Evolutionary conservation across 257 asterid species (phyloP).

Genomic region (Plantago elongata): DNA sequence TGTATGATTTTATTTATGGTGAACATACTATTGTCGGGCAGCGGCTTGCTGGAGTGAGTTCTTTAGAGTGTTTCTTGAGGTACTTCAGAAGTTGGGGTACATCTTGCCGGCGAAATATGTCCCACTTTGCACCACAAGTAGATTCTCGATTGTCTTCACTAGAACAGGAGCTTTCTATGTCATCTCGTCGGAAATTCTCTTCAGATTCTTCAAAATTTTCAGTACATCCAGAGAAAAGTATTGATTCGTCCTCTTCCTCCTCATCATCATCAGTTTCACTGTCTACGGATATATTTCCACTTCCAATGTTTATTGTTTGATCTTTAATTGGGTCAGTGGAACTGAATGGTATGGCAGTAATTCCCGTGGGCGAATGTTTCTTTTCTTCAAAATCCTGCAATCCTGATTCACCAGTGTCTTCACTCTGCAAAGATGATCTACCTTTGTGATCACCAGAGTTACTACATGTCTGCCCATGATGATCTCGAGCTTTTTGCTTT

Average conservation of each 20-base stretch:
- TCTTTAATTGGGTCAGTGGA: slow-evolving; percentile 41
- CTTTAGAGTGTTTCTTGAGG: slow-evolving; percentile 63
- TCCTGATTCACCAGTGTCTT: slow-evolving; percentile 68
- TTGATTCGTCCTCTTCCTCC: too few species aligned
- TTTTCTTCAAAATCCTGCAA: slow-evolving; percentile 56
- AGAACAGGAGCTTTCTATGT: slow-evolving; percentile 42
- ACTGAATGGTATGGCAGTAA: slow-evolving; percentile 44
- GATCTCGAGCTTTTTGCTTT: slow-evolving; percentile 38
- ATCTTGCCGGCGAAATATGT: slow-evolving; percentile 75
- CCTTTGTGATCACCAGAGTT: slow-evolving; percentile 60
- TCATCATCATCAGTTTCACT: slow-evolving; percentile 68
- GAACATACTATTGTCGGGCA: slow-evolving; percentile 48
- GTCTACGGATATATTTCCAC: slow-evolving; percentile 44
- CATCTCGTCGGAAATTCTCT: slow-evolving; percentile 49
- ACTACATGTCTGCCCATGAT: slow-evolving; percentile 40
- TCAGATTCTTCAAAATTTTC: slow-evolving; percentile 63
- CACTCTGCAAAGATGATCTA: slow-evolving; percentile 69
- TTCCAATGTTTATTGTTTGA: slow-evolving; percentile 28
- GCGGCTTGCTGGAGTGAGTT: slow-evolving; percentile 48
- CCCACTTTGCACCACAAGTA: slow-evolving; percentile 89
- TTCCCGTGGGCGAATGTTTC: slow-evolving; percentile 40
- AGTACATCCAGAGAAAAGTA: slow-evolving; percentile 61
- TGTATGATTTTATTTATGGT: slow-evolving; percentile 5
- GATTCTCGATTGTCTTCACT: slow-evolving; percentile 38
- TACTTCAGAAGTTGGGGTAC: slow-evolving; percentile 84